phyloP scores from a whole-genome alignment of 2,329 filamentous ascomycete genomes.

The Aspergillus fructus region DNA sequence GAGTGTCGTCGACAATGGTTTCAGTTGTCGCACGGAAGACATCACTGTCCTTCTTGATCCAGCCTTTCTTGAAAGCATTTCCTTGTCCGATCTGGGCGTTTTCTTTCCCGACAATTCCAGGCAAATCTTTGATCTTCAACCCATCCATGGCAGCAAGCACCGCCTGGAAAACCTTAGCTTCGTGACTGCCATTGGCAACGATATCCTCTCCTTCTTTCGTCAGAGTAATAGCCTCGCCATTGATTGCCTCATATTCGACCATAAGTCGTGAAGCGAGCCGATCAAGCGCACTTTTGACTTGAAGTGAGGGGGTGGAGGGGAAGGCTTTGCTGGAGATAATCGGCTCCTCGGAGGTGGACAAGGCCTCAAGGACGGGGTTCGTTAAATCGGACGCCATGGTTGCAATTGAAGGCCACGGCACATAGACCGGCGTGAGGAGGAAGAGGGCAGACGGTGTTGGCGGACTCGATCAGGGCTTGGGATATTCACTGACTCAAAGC shows the following conservation, averaged over 20 bases:
- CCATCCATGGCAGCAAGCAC: constrained; percentile 72
- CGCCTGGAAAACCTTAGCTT: constrained; percentile 78
- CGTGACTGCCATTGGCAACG: constrained; percentile 73
- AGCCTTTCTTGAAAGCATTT: constrained; percentile 80
- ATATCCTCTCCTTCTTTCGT: constrained; percentile 74
- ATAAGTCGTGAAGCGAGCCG: constrained; percentile 80
- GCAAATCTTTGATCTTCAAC: constrained; percentile 72
- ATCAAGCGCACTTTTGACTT: constrained; percentile 85
- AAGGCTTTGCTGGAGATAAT: constrained; percentile 70
- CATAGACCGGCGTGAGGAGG: constrained; percentile 14
- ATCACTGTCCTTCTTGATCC: constrained; percentile 65
- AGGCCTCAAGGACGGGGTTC: constrained; percentile 63
- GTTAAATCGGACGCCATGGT: constrained; percentile 58
- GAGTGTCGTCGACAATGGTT: constrained; percentile 76
- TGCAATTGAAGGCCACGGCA: constrained; percentile 29
- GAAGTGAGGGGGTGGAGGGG: constrained; percentile 62
- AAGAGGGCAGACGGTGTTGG: constrained; percentile 4
- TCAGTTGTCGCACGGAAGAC: constrained; percentile 59
- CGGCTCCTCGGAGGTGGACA: constrained; percentile 61
- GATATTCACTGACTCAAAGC: constrained; percentile 17
- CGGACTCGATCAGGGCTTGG: constrained; percentile 5
- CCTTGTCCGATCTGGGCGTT: constrained; percentile 73
- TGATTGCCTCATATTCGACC: constrained; percentile 80
- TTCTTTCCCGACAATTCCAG: constrained; percentile 47
- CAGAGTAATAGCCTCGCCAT: constrained; percentile 72